These are phyloP conservation scores for Pseudogymnoascus sp. DNA, from an alignment of 2,329 filamentous ascomycete species.

Conservation along the genomic window DNA sequence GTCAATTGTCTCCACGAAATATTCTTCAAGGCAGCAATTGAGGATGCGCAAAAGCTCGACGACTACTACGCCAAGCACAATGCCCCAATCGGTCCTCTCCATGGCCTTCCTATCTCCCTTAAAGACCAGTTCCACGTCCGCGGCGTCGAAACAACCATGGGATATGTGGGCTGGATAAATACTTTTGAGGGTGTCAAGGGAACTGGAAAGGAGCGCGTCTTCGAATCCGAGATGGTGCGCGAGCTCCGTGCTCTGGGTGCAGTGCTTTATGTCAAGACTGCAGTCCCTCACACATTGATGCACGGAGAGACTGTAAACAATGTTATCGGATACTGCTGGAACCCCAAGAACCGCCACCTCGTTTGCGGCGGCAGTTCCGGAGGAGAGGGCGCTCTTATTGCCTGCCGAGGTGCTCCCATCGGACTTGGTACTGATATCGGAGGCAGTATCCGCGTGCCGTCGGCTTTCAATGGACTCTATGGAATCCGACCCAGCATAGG, in stretches of 20 bases:
- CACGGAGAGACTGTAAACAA: slow-evolving; percentile 37
- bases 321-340: slow-evolving; percentile 34
- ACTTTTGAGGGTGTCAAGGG: slow-evolving; percentile 48
- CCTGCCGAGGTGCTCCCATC: slow-evolving; percentile 25
- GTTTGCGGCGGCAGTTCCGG: slow-evolving; percentile 26
- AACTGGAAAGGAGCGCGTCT: slow-evolving; percentile 41
- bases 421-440: slow-evolving; percentile 30
- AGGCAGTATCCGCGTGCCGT: slow-evolving; percentile 30
- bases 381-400: slow-evolving; percentile 29
- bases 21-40: slow-evolving; percentile 46
- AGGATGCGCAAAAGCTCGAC: slow-evolving; percentile 44
- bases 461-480: slow-evolving; percentile 33
- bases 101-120: slow-evolving; percentile 35
- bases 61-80: slow-evolving; percentile 37
- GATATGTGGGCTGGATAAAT: slow-evolving; percentile 59
- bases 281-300: slow-evolving; percentile 34
- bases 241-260: slow-evolving; percentile 34
- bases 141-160: slow-evolving; percentile 39
- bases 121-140: slow-evolving; percentile 33
- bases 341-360: slow-evolving; percentile 27
- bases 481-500: slow-evolving; percentile 32
- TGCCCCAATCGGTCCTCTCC: slow-evolving; percentile 35
- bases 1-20: slow-evolving; percentile 53
- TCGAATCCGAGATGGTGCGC: slow-evolving; percentile 42
- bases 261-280: slow-evolving; percentile 35